These are phyloP conservation scores for Echinochloa phyllopogon DNA, from an alignment of 176 grass and related monocot genomes.

Conservation along the genomic window DNA sequence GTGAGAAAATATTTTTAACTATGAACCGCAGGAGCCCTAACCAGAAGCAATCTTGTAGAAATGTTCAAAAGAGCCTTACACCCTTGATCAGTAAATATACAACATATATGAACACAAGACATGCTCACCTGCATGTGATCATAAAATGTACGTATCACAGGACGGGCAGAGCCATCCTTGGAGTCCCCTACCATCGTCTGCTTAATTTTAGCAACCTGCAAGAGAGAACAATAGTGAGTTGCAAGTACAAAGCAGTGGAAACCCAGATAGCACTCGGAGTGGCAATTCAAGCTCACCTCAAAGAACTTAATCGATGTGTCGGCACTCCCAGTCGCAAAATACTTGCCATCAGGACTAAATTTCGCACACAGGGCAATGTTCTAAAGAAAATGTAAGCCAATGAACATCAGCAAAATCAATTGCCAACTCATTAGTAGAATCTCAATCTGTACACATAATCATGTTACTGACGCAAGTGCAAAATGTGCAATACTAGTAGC, in stretches of 20 bases:
- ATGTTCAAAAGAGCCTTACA: constrained; percentile 7
- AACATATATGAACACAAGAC: not conserved
- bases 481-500: constrained; percentile 4
- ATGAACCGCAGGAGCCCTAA: not conserved
- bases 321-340: constrained; percentile 91
- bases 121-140: constrained; percentile 80
- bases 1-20: not conserved
- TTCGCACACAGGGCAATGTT: constrained; percentile 80
- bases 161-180: constrained; percentile 73
- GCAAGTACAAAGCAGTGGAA: constrained; percentile 30
- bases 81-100: not conserved
- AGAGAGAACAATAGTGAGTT: constrained; percentile 1
- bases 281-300: constrained; percentile 59
- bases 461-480: not conserved
- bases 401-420: constrained; percentile 10
- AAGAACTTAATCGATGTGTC: constrained; percentile 95
- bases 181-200: constrained; percentile 80
- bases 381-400: constrained; percentile 54
- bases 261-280: not conserved
- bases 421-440: not conserved
- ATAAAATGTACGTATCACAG: constrained; percentile 90
- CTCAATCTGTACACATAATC: not conserved
- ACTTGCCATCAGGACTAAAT: constrained; percentile 87
- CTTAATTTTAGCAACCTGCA: constrained; percentile 89
- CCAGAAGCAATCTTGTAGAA: constrained; percentile 6